Conservation (phyloP, 106 monocot genomes). For the Dendrobium chrysotoxum region DNA sequence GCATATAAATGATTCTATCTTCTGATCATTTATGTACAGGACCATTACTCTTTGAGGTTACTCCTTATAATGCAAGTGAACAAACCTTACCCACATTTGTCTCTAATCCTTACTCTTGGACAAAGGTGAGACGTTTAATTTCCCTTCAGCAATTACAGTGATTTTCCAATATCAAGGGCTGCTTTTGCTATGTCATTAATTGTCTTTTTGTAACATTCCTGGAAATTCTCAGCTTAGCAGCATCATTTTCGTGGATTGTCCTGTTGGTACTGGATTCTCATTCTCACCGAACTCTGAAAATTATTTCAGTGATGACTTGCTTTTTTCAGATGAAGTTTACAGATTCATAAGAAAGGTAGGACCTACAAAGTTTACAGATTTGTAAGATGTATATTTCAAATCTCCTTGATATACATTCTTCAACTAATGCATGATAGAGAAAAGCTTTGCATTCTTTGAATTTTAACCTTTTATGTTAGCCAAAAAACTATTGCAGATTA, state of each 20-base stretch:
- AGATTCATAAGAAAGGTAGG: constrained; percentile 5
- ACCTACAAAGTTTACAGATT: neutral
- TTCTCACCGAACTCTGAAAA: neutral
- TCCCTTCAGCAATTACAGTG: neutral
- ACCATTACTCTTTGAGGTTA: neutral
- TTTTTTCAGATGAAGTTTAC: constrained; percentile 1
- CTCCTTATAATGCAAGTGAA: constrained; percentile 4
- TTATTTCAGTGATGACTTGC: neutral
- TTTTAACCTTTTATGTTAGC: neutral
- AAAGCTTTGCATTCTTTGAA: neutral
- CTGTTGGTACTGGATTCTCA: constrained; percentile 4
- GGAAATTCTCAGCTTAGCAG: neutral
- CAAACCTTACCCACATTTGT: neutral
- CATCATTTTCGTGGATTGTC: constrained; percentile 1
- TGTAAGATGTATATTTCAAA: neutral
- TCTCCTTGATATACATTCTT: neutral
- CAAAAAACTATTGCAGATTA: neutral
- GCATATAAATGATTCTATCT: neutral
- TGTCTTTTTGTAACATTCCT: neutral
- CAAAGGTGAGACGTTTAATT: neutral
- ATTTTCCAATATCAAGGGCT: neutral
- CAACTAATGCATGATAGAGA: neutral
- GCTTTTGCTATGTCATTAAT: neutral
- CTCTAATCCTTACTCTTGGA: constrained; percentile 9
- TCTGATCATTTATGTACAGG: neutral